Base-by-base conservation (phyloP, 2,329 filamentous ascomycete species). In the Cryphonectria parasitica region DNA sequence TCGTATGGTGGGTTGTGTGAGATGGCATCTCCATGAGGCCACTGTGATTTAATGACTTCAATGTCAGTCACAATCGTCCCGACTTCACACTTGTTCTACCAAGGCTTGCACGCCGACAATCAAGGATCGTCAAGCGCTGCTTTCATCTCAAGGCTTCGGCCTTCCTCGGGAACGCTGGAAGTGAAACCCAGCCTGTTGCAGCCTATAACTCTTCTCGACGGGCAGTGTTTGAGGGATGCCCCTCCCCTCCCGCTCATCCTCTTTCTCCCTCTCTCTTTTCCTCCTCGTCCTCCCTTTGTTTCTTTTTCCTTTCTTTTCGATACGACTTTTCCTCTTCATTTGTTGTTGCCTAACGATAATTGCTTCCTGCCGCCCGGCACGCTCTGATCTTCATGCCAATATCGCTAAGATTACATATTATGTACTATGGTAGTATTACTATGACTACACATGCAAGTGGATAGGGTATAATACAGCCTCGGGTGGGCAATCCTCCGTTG, bases 181-280 rank as follows among this genome's bases (percentile, higher is more conserved):
- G 67, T 71, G 69, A 71, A 71, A 71, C 69, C 54, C 56, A 52
- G 67, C 67, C 56, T 66, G 69, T 71, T 66, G 67, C 69, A 71
- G 67, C 62, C 67, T 66, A 43, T 52, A 63, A 39, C 45, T 63
- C 39, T 45, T 56, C 66, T 67, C 45, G 70, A 70, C 70, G 62
- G 62, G 64, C 28, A 52, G 68, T 36, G 70, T 70, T 72, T 70
- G 58, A 70, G 70, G 70, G 68, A 41, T 60, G 68, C 28, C 68
- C 28, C 13, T 54, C 25, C 43, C 54, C 56, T 25, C 56, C 45
- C 39, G 64, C 52, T 54, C 28, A n/a, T 52, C 11, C 39, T 69
- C 49, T 52, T 49, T 58, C 28, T 34, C 4, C 11, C 3, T 49
- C 22, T 11, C 22, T n/a, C 36, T 13, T 10, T 13, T 39, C 6